Conservation (phyloP, 2,329 filamentous ascomycete genomes). For the Sclerotinia trifoliorum region DNA sequence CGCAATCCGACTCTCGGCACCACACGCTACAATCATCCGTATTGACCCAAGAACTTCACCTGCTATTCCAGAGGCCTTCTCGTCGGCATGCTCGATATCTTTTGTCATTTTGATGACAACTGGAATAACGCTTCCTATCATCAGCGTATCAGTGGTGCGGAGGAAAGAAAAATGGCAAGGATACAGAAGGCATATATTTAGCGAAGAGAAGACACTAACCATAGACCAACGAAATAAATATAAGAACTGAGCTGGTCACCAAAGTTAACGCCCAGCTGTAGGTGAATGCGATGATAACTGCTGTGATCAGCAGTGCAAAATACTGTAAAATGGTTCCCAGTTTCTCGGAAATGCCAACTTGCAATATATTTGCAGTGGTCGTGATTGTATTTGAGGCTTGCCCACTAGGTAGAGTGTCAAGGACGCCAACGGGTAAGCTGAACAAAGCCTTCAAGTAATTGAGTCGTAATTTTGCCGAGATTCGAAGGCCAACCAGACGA, state of each 20-base stretch:
- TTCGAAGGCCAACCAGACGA: slow-evolving; percentile 60
- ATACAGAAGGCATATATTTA: background rate
- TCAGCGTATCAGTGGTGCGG: background rate
- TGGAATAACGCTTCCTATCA: slow-evolving; percentile 46
- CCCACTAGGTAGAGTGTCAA: slow-evolving; percentile 61
- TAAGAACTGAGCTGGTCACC: slow-evolving; percentile 55
- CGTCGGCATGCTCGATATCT: slow-evolving; percentile 51
- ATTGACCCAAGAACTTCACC: slow-evolving; percentile 60
- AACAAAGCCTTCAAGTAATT: slow-evolving; percentile 65
- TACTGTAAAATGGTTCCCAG: slow-evolving; percentile 59
- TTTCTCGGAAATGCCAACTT: slow-evolving; percentile 64
- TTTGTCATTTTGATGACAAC: slow-evolving; percentile 54
- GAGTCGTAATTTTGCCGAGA: slow-evolving; percentile 60
- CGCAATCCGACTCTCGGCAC: slow-evolving; percentile 55
- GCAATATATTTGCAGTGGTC: slow-evolving; percentile 62
- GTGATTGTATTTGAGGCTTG: slow-evolving; percentile 51
- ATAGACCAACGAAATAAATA: slow-evolving; percentile 55
- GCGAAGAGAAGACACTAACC: slow-evolving; percentile 27
- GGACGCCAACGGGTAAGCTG: slow-evolving; percentile 63
- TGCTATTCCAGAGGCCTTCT: slow-evolving; percentile 57
- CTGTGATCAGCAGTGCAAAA: slow-evolving; percentile 50
- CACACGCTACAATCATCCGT: slow-evolving; percentile 62
- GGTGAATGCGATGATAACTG: slow-evolving; percentile 55
- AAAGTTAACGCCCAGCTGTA: slow-evolving; percentile 60
- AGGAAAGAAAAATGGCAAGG: background rate